Conservation (phyloP, 371 early-diverging fungal genomes). For the Astathelohania contejeani region DNA sequence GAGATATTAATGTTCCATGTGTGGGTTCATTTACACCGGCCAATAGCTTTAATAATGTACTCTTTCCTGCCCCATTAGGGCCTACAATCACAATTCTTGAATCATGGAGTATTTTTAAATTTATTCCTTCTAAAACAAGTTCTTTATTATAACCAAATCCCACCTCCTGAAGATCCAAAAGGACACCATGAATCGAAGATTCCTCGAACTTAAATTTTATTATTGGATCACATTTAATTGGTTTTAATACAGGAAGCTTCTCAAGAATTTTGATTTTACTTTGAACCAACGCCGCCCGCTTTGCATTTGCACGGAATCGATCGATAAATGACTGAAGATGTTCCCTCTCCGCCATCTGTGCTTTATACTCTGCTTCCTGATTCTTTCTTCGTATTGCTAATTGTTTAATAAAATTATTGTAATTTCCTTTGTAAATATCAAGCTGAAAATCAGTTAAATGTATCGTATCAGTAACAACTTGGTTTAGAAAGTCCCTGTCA, state of each 20-base stretch:
- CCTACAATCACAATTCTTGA: slow-evolving; percentile 38
- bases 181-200: slow-evolving; percentile 5
- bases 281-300: slow-evolving; percentile 90
- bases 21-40: slow-evolving; percentile 69
- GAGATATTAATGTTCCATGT: slow-evolving; percentile 56
- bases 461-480: slow-evolving; percentile 81
- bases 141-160: slow-evolving; percentile 19
- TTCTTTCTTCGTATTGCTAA: slow-evolving; percentile 77
- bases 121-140: slow-evolving; percentile 16
- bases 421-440: slow-evolving; percentile 80
- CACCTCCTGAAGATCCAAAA: slow-evolving; percentile 28
- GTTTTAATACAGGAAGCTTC: slow-evolving; percentile 55
- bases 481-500: slow-evolving; percentile 92
- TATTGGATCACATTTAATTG: slow-evolving; percentile 15
- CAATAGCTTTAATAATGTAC: slow-evolving; percentile 62
- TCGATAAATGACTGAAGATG: slow-evolving; percentile 94
- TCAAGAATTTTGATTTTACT: slow-evolving; percentile 87
- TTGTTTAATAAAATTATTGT: slow-evolving; percentile 75
- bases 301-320: slow-evolving; percentile 92
- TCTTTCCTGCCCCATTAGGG: slow-evolving; percentile 66
- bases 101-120: slow-evolving; percentile 16
- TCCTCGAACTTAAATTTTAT: slow-evolving; percentile 34
- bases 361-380: slow-evolving; percentile 60
- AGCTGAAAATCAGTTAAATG: slow-evolving; percentile 67
- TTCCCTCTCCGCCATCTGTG: slow-evolving; percentile 50